A percentile compares a stretch with the other conserved stretches of the same genome.
These are phyloP conservation scores for Fusarium coffeatum DNA, from an alignment of 2,329 filamentous ascomycete species.

Conservation along the genomic window DNA sequence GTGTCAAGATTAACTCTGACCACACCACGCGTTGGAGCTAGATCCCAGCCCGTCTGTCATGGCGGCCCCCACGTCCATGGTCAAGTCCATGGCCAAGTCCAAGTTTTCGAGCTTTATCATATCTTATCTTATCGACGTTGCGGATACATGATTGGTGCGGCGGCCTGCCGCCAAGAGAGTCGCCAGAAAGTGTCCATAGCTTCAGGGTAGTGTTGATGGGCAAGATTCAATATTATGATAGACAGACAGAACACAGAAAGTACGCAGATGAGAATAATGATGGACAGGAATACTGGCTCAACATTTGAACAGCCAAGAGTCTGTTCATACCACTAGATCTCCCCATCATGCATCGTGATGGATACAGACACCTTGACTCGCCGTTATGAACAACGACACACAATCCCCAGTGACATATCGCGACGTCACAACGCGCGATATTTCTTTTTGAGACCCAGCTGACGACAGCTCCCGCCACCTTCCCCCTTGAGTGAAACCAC, in stretches of 20 bases:
- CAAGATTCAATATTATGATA: neutral
- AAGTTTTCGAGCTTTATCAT: neutral
- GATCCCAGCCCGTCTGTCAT: slow-evolving; percentile 5
- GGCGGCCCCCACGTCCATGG: slow-evolving; percentile 13
- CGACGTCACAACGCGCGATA: neutral
- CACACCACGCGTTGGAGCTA: neutral
- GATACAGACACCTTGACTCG: neutral
- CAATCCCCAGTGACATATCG: neutral
- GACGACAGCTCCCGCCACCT: neutral
- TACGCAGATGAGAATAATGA: neutral
- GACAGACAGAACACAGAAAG: neutral
- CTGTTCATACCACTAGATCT: too few species aligned
- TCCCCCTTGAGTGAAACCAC: neutral
- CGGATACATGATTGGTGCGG: neutral
- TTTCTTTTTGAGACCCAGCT: neutral
- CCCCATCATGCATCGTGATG: neutral
- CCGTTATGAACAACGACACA: neutral
- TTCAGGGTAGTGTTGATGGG: neutral
- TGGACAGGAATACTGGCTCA: neutral
- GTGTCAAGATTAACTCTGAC: slow-evolving; percentile 27
- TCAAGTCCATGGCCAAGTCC: neutral
- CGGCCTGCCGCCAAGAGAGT: neutral
- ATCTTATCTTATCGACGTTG: neutral
- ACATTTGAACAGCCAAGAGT: neutral
- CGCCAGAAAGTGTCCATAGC: neutral